Conservation (phyloP, 2,329 filamentous ascomycete species). For the Hypoxylon sp. region DNA sequence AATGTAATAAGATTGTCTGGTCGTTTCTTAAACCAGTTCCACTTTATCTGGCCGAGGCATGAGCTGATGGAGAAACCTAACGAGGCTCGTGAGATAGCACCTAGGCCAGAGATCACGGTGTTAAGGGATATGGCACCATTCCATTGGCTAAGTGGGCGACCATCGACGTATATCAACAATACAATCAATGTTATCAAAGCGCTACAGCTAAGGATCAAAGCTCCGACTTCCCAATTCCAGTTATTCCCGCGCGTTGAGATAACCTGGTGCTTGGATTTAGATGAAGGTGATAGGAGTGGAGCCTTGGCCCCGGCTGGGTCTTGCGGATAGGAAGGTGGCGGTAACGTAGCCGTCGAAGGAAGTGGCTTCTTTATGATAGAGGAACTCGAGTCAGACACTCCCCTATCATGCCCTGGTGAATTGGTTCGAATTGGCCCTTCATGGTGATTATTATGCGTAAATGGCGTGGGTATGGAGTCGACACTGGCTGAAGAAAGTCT, state of each 20-base stretch:
- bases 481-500: conserved; percentile 1
- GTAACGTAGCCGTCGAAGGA: conserved; percentile 1
- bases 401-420: background rate
- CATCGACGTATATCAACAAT: conserved; percentile 24
- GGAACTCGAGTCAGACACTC: background rate
- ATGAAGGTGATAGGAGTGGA: conserved; percentile 7
- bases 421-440: background rate
- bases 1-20: conserved; percentile 33
- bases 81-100: conserved; percentile 27
- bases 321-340: background rate
- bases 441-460: background rate
- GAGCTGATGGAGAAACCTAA: conserved; percentile 39
- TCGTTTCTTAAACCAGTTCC: conserved; percentile 38
- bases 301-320: background rate
- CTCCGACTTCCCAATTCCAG: conserved; percentile 33
- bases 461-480: background rate
- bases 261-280: conserved; percentile 6
- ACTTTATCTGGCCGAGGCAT: conserved; percentile 39
- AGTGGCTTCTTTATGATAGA: conserved; percentile 4
- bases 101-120: conserved; percentile 33
- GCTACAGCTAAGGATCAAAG: conserved; percentile 19
- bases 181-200: conserved; percentile 22
- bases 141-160: conserved; percentile 25
- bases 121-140: conserved; percentile 32
- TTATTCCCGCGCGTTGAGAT: conserved; percentile 21